These are phyloP conservation scores for Gentiana straminea DNA, from an alignment of 257 asterid genomes.

Conservation along the genomic window DNA sequence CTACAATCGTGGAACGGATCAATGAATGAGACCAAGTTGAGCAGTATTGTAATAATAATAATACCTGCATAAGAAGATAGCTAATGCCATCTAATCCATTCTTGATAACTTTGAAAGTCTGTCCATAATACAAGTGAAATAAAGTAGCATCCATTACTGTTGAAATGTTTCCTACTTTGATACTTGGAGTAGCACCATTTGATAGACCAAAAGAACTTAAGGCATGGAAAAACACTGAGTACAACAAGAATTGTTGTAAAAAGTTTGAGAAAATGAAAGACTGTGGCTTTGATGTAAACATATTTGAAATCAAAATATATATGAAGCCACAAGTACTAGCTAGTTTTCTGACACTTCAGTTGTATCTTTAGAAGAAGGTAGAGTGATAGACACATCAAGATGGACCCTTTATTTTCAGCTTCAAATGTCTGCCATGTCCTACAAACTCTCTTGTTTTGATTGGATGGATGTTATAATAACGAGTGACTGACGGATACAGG, in stretches of 20 bases:
- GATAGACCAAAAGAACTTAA: slow-evolving; percentile 9
- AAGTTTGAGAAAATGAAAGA: slow-evolving; percentile 3
- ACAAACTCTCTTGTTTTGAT: no score
- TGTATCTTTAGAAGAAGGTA: not conserved
- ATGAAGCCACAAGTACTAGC: not conserved
- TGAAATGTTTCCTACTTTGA: slow-evolving; percentile 60
- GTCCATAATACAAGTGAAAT: slow-evolving; percentile 74
- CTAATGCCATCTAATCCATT: slow-evolving; percentile 82
- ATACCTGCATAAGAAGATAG: slow-evolving; percentile 93
- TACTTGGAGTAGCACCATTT: slow-evolving; percentile 31
- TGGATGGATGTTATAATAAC: no score
- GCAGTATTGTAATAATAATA: no score
- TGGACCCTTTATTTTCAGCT: slow-evolving; percentile 1
- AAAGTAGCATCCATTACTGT: slow-evolving; percentile 61
- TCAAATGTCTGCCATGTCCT: not conserved
- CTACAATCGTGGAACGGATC: no score
- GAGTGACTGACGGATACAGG: no score
- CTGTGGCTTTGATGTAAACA: slow-evolving; percentile 14
- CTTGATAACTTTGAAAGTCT: slow-evolving; percentile 89
- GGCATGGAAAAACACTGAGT: slow-evolving; percentile 15
- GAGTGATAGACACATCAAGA: slow-evolving; percentile 2
- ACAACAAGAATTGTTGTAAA: slow-evolving; percentile 16
- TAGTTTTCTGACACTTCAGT: slow-evolving; percentile 1
- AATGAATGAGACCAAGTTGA: no score
- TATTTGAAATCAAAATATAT: not conserved